phyloP scores from a whole-genome alignment of 768 basidiomycete genomes.

The Postia placenta region DNA sequence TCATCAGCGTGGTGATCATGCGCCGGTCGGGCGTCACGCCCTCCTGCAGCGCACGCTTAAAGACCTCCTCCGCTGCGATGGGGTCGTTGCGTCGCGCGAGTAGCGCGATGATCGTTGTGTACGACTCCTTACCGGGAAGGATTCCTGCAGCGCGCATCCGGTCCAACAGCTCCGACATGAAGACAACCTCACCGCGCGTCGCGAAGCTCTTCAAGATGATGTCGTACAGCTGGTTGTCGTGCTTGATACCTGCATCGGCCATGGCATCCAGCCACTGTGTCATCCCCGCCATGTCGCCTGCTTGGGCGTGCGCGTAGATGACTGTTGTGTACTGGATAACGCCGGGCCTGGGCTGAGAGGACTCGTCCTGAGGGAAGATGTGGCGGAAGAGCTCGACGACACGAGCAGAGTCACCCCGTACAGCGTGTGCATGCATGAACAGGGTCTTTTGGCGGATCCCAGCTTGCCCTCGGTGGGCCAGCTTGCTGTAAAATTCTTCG shows the following conservation, averaged over 20 bases:
- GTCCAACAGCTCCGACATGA: conserved; percentile 43
- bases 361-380: conserved; percentile 33
- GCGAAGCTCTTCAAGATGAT: conserved; percentile 56
- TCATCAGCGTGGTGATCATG: conserved; percentile 71
- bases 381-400: conserved; percentile 47
- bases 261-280: conserved; percentile 50
- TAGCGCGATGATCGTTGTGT: conserved; percentile 62
- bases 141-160: conserved; percentile 54
- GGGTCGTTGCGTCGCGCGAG: conserved; percentile 59
- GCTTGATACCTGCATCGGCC: conserved; percentile 39
- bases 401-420: conserved; percentile 32
- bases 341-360: conserved; percentile 31
- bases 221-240: conserved; percentile 53
- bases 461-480: conserved; percentile 26
- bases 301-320: conserved; percentile 46
- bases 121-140: conserved; percentile 44
- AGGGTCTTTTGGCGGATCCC: conserved; percentile 30
- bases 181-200: conserved; percentile 44
- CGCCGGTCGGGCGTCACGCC: conserved; percentile 55
- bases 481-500: conserved; percentile 34
- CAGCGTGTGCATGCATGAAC: conserved; percentile 52
- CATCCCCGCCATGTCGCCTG: conserved; percentile 42
- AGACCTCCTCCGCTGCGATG: conserved; percentile 59
- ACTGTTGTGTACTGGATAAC: conserved; percentile 50
- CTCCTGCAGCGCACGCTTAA: conserved; percentile 54